Conservation (phyloP, 768 basidiomycete species). For the Boletus barrowsii region DNA sequence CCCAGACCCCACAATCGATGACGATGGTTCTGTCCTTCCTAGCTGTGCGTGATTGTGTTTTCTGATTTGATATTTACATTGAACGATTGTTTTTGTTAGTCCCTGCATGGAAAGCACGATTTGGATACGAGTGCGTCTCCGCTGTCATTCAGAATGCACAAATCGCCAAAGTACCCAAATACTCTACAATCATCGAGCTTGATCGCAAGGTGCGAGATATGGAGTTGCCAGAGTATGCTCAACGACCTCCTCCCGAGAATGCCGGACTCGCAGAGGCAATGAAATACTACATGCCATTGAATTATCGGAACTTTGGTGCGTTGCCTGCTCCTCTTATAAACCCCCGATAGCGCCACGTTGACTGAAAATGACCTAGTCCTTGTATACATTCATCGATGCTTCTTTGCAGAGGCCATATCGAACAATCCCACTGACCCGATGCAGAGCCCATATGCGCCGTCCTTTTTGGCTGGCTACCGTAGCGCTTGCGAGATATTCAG, state of each 20-base stretch:
- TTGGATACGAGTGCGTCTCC: constrained; percentile 63
- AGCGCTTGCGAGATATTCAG: constrained; percentile 59
- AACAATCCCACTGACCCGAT: constrained; percentile 66
- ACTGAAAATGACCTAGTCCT: constrained; percentile 42
- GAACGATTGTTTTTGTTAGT: constrained; percentile 35
- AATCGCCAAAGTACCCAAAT: constrained; percentile 61
- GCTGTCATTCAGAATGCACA: constrained; percentile 67
- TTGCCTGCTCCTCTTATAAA: not conserved
- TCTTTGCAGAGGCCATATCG: constrained; percentile 70
- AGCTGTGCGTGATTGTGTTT: constrained; percentile 48
- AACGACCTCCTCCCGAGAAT: constrained; percentile 46
- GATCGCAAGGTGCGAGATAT: constrained; percentile 67
- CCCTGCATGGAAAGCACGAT: constrained; percentile 67
- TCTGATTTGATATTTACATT: not conserved
- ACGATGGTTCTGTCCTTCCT: constrained; percentile 53
- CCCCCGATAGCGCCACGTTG: not conserved
- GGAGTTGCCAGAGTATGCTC: constrained; percentile 62
- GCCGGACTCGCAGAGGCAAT: constrained; percentile 58
- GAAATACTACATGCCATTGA: constrained; percentile 72
- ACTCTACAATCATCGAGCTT: constrained; percentile 59
- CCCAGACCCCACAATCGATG: constrained; percentile 53
- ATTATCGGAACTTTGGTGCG: constrained; percentile 69
- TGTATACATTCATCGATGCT: constrained; percentile 71
- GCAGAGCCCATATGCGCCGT: constrained; percentile 62
- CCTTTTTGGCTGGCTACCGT: constrained; percentile 65